These are phyloP conservation scores for Bolboschoenus planiculmis DNA, from an alignment of 176 grass and related monocot genomes.

Conservation along the genomic window DNA sequence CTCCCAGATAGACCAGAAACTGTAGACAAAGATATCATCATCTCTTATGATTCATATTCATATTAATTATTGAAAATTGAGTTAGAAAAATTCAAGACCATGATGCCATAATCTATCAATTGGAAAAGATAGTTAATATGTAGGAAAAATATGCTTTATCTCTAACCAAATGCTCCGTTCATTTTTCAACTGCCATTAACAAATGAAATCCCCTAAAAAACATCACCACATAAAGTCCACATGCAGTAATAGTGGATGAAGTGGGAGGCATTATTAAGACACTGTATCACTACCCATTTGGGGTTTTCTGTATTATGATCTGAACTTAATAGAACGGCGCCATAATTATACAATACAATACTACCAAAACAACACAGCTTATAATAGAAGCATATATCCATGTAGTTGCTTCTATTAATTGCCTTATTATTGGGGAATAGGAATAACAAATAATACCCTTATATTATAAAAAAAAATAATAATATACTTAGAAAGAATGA, in stretches of 20 bases:
- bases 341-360: background rate
- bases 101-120: background rate
- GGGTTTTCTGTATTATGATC: background rate
- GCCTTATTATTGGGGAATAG: background rate
- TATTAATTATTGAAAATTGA: background rate
- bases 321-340: background rate
- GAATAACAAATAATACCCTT: background rate
- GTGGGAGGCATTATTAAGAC: no score
- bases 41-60: background rate
- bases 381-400: background rate
- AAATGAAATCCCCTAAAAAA: no score
- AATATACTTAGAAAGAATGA: background rate
- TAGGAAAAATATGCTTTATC: no score
- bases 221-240: no score
- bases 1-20: slow-evolving; percentile 86
- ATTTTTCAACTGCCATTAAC: no score
- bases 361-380: background rate
- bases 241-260: no score
- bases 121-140: background rate
- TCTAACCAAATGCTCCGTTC: no score
- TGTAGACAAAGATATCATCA: slow-evolving; percentile 21
- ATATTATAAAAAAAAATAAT: no score
- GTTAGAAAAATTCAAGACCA: background rate
- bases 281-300: no score
- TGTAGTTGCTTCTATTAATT: background rate